phyloP scores from a whole-genome alignment of 495 filamentous ascomycete species.

The Usnea hakonensis region DNA sequence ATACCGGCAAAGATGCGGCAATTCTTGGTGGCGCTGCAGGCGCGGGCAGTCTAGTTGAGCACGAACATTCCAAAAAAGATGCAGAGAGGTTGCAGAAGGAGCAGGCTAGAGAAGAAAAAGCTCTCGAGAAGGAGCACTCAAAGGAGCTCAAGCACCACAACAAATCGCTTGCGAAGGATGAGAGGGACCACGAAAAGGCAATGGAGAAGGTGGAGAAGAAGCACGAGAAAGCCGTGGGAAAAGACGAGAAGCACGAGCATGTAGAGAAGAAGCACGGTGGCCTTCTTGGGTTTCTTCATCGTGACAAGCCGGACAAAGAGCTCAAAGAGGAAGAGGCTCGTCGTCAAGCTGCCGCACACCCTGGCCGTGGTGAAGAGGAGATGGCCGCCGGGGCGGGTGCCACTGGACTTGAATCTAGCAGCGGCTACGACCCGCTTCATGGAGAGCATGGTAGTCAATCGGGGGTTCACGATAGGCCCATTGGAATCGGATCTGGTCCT shows the following conservation, averaged over 20 bases:
- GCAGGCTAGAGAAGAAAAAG: conserved; percentile 20
- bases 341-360: not conserved
- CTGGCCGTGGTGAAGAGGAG: conserved; percentile 10
- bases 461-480: conserved; percentile 7
- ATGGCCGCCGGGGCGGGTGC: conserved; percentile 13
- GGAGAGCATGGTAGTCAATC: conserved; percentile 10
- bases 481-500: conserved; percentile 14
- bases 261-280: conserved; percentile 23
- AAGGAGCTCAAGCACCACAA: conserved; percentile 27
- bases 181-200: conserved; percentile 19
- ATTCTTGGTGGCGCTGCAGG: conserved; percentile 24
- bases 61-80: conserved; percentile 22
- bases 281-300: conserved; percentile 21
- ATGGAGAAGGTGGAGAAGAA: conserved; percentile 12
- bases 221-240: conserved; percentile 19
- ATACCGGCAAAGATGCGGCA: conserved; percentile 20
- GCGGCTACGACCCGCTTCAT: conserved; percentile 2
- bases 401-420: not conserved
- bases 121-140: conserved; percentile 20
- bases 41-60: conserved; percentile 7
- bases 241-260: conserved; percentile 20
- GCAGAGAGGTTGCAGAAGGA: conserved; percentile 17
- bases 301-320: conserved; percentile 22
- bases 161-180: conserved; percentile 22
- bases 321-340: conserved; percentile 22